These are phyloP conservation scores for Chaetomium sp. DNA, from an alignment of 2,329 filamentous ascomycete species.

Conservation along the genomic window DNA sequence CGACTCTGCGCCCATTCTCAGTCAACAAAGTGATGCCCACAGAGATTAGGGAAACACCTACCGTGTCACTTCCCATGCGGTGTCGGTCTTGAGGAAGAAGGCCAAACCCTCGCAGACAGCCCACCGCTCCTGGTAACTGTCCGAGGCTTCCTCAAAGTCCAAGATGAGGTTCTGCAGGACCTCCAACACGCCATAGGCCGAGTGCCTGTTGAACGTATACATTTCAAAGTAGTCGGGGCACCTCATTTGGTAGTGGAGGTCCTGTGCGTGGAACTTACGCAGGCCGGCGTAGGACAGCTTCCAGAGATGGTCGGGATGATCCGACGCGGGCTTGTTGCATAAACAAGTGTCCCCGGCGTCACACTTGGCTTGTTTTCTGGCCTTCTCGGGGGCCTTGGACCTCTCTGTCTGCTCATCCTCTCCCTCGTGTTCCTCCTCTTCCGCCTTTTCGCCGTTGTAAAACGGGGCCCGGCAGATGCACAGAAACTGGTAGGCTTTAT, in stretches of 20 bases:
- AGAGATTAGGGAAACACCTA: constrained; percentile 2
- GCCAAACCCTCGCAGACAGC: constrained; percentile 44
- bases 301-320: constrained; percentile 42
- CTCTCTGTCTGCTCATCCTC: constrained; percentile 10
- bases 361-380: constrained; percentile 21
- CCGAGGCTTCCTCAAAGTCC: constrained; percentile 40
- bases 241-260: constrained; percentile 27
- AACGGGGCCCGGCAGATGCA: constrained; percentile 30
- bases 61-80: constrained; percentile 18
- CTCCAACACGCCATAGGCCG: constrained; percentile 46
- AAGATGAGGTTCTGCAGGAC: constrained; percentile 47
- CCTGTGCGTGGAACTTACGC: constrained; percentile 35
- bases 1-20: constrained; percentile 31
- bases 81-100: constrained; percentile 36
- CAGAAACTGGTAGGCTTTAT: constrained; percentile 24
- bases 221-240: constrained; percentile 41
- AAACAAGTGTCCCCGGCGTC: constrained; percentile 39
- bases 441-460: constrained; percentile 15
- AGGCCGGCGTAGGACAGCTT: constrained; percentile 39
- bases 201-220: constrained; percentile 49
- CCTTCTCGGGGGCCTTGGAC: constrained; percentile 1
- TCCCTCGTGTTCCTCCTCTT: background rate
- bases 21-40: background rate
- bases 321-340: constrained; percentile 38
- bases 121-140: constrained; percentile 43